Base-by-base conservation (phyloP, 2,329 filamentous ascomycete species). In the Ophiostoma sp. region DNA sequence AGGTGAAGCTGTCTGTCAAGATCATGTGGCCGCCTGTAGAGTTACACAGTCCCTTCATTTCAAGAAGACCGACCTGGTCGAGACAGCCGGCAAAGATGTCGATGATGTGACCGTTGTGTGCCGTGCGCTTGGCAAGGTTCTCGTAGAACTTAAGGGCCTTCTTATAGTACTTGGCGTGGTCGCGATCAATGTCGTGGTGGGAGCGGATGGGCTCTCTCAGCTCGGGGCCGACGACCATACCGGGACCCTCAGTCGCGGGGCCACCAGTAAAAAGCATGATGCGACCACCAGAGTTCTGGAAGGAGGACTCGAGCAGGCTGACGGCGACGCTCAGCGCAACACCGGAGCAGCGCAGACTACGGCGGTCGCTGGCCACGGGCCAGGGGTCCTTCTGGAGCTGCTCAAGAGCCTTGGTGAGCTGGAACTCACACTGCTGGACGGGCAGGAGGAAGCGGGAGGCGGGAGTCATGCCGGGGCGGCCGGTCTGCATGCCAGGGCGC, bases 161-260 rank as follows among this genome's bases (percentile, higher is more conserved):
- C 84, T 99, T 99, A 82, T 96, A 98, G 81, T 98, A 97, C 79
- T 99, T 99, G 81, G 97, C 96, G 77, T 97, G 97, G 79, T 99
- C 95, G 69, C 93, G 88, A 77, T 99, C 95, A 78, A 99, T 99
- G 75, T 99, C 95, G 79, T 99, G 95, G 80, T 99, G 95, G 58
- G 94, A 98, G 76, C 95, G 90, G 73, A 99, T 98, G 9, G 96
- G 93, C 78, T 99, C 95, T 77, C 94, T 90, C 72, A 99, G 82
- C 79, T 99, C 95, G 38, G 95, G 92, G 2, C 93, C 93, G 76
- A 99, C 95, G 44, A 99, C 95, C 86, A 97, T 93, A 70, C 95
- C 95, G 11, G 95, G 95, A 1, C 95, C 95, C 79, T 99, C 95
- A 0, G 95, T 99, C 55, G 93, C 93, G 67, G 95, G 90, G 47